A percentile compares a stretch with the other conserved stretches of the same genome.
Evolutionary conservation across 1,284 basidiomycete species (phyloP).

Genomic region (Coniferiporia sulphurascens): DNA sequence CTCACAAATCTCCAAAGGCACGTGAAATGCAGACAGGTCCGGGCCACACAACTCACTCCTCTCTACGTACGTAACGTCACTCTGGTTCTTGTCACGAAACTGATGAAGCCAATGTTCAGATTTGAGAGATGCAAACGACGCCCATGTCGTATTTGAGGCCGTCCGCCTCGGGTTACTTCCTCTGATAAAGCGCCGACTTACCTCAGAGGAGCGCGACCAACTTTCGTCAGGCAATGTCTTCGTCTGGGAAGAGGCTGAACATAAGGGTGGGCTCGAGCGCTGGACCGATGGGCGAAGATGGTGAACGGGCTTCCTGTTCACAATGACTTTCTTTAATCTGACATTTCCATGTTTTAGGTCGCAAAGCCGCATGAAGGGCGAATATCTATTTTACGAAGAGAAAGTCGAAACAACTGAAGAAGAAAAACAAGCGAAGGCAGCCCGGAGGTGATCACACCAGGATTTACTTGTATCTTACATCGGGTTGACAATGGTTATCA

Average conservation of each 20-base stretch:
- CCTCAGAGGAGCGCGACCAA: constrained; percentile 61
- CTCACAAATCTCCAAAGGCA: background rate
- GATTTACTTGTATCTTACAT: constrained; percentile 3
- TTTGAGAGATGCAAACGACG: constrained; percentile 59
- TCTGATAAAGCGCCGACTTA: constrained; percentile 62
- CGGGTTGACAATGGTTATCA: constrained; percentile 15
- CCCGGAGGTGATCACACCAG: constrained; percentile 45
- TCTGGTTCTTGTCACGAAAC: background rate
- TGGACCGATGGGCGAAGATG: constrained; percentile 78
- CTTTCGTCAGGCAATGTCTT: constrained; percentile 69
- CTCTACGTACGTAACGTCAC: constrained; percentile 43
- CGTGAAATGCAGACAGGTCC: constrained; percentile 6
- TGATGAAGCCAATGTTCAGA: constrained; percentile 39
- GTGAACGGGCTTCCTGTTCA: constrained; percentile 31
- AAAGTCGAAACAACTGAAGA: constrained; percentile 72
- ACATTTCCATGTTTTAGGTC: constrained; percentile 46
- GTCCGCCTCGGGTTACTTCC: constrained; percentile 66
- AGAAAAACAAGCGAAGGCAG: constrained; percentile 69
- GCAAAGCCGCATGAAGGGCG: constrained; percentile 75
- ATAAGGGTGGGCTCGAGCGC: constrained; percentile 66
- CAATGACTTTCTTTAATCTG: background rate
- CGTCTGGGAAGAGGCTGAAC: constrained; percentile 79
- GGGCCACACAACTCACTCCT: constrained; percentile 42
- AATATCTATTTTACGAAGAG: constrained; percentile 75
- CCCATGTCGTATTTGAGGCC: constrained; percentile 62